phyloP scores from a whole-genome alignment of 225 moss, liverwort and hornwort species.

The Polytrichum commune region DNA sequence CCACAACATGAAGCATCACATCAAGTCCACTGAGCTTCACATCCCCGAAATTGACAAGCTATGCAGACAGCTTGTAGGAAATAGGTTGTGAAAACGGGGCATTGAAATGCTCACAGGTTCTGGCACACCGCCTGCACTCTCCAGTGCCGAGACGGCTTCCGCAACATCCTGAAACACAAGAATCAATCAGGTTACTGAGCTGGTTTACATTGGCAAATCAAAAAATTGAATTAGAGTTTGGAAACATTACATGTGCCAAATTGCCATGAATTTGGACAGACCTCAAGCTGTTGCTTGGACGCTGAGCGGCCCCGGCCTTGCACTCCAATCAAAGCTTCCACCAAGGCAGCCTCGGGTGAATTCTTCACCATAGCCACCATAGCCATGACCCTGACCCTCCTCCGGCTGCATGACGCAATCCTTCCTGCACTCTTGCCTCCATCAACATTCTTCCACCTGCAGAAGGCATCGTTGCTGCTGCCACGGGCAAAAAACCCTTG shows the following conservation, averaged over 20 bases:
- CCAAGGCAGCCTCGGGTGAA: constrained; percentile 55
- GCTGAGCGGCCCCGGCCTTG: constrained; percentile 86
- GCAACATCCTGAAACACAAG: constrained; percentile 55
- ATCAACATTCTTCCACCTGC: not conserved
- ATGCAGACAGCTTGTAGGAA: too few species aligned
- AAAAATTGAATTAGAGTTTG: too few species aligned
- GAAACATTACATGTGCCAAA: not conserved
- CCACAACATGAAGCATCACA: too few species aligned
- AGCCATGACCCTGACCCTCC: constrained; percentile 20
- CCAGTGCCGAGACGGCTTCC: constrained; percentile 66
- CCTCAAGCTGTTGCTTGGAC: constrained; percentile 65
- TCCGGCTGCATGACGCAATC: not conserved
- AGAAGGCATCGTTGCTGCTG: not conserved
- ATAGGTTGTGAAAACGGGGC: not conserved
- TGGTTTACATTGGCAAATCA: not conserved
- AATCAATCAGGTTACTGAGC: constrained; percentile 9
- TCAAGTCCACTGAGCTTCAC: too few species aligned
- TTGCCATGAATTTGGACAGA: constrained; percentile 7
- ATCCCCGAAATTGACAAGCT: too few species aligned
- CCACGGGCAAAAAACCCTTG: not conserved
- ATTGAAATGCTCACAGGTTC: constrained; percentile 63
- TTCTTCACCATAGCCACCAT: constrained; percentile 60
- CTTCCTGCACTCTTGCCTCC: not conserved
- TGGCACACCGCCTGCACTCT: constrained; percentile 59
- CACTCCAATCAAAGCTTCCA: constrained; percentile 84